Conservation (phyloP, 345 rosid genomes). For the Boechera retrofracta region DNA sequence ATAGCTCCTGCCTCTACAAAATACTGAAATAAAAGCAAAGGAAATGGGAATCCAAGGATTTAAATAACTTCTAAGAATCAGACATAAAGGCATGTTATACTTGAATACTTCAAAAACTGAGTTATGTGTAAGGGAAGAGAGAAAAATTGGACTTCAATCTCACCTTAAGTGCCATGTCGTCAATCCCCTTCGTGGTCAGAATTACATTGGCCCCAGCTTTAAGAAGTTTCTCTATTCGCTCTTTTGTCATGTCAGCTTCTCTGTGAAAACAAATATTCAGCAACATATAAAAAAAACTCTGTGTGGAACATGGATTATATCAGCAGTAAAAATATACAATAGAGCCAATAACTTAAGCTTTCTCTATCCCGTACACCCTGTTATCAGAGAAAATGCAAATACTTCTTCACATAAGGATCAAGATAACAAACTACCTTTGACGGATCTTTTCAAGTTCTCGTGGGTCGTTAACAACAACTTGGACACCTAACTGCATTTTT, state of each 20-base stretch:
- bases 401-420: background rate
- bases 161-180: constrained; percentile 99
- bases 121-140: background rate
- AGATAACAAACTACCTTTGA: constrained; percentile 61
- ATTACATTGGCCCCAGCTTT: constrained; percentile 99
- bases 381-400: constrained; percentile 3
- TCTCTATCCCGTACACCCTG: background rate
- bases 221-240: constrained; percentile 88
- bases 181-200: constrained; percentile 95
- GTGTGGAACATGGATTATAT: background rate
- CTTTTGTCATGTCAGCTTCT: constrained; percentile 97
- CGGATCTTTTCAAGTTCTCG: constrained; percentile 99
- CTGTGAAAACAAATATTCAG: constrained; percentile 51
- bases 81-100: background rate
- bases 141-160: constrained; percentile 14
- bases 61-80: background rate
- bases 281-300: background rate
- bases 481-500: constrained; percentile 96
- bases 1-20: constrained; percentile 97
- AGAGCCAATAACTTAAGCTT: constrained; percentile 4
- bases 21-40: constrained; percentile 61
- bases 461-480: constrained; percentile 90
- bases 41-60: constrained; percentile 12
- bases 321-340: constrained; percentile 2
- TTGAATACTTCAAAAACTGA: background rate